A percentile compares a stretch with the other conserved stretches of the same genome.
Conservation (phyloP, 164 flowering plant species). For the Nelumbo lutea region DNA sequence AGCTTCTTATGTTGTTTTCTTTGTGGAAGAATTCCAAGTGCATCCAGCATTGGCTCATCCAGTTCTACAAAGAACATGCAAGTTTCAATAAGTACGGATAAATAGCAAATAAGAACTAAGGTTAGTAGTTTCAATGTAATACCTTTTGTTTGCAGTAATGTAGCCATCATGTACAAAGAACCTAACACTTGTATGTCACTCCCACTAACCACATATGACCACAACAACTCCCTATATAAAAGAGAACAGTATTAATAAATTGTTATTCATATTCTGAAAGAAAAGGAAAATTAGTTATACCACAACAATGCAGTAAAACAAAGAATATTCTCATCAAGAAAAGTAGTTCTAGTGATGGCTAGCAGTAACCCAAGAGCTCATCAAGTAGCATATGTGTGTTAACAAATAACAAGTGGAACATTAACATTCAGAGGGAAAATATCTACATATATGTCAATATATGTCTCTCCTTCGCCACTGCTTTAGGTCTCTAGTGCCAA, state of each 20-base stretch:
- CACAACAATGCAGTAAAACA: neutral
- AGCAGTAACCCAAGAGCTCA: neutral
- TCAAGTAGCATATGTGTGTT: neutral
- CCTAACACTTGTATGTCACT: slow-evolving; percentile 74
- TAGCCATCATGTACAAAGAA: slow-evolving; percentile 73
- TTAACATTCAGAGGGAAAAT: no score
- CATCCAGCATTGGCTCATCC: slow-evolving; percentile 94
- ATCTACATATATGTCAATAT: neutral
- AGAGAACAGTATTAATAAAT: neutral
- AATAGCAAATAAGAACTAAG: slow-evolving; percentile 5
- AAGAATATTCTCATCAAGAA: neutral
- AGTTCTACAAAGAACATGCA: slow-evolving; percentile 45
- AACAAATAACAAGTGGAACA: no score
- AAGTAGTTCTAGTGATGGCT: neutral
- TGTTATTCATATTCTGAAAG: neutral
- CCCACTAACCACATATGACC: slow-evolving; percentile 56
- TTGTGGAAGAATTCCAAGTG: slow-evolving; percentile 95
- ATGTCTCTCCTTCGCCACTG: slow-evolving; percentile 6
- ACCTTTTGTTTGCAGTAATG: slow-evolving; percentile 97
- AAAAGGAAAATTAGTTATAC: no score
- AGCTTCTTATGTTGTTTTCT: slow-evolving; percentile 91
- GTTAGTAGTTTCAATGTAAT: slow-evolving; percentile 1
- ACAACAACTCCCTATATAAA: slow-evolving; percentile 62
- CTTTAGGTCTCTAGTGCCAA: slow-evolving; percentile 4
- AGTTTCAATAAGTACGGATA: slow-evolving; percentile 2